Evolutionary conservation across 169 alveolate genomes (phyloP).

Genomic region (Plasmodium malariae): DNA sequence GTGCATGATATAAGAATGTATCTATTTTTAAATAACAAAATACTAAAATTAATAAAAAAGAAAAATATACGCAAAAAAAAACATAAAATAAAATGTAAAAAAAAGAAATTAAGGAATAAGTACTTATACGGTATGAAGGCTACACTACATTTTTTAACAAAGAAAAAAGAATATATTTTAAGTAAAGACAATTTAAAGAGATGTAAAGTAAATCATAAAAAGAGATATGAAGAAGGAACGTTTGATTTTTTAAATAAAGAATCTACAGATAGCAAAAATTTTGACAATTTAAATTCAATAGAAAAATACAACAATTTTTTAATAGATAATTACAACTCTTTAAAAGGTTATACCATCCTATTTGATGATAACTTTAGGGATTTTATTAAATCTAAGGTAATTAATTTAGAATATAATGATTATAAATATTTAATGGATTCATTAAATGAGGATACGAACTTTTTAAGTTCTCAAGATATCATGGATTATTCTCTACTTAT

Average conservation of each 20-base stretch:
- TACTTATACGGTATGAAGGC: slow-evolving; percentile 1
- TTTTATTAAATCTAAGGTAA: slow-evolving; percentile 50
- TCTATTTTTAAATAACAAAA: slow-evolving; percentile 6
- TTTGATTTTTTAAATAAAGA: slow-evolving; percentile 18
- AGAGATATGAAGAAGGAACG: slow-evolving; percentile 27
- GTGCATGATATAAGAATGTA: slow-evolving; percentile 10
- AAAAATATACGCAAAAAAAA: not conserved
- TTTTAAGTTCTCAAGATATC: slow-evolving; percentile 47
- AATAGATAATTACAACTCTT: slow-evolving; percentile 42
- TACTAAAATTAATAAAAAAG: slow-evolving; percentile 22
- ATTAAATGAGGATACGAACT: slow-evolving; percentile 46
- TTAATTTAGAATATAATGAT: slow-evolving; percentile 55
- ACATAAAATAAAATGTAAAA: no score
- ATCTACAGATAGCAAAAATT: slow-evolving; percentile 13
- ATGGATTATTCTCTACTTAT: slow-evolving; percentile 73
- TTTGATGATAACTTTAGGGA: slow-evolving; percentile 74
- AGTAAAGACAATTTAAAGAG: slow-evolving; percentile 40
- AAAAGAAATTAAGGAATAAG: slow-evolving; percentile 8
- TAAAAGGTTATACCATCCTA: slow-evolving; percentile 31
- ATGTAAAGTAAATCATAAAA: slow-evolving; percentile 1
- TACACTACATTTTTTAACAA: slow-evolving; percentile 31
- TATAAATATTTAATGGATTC: slow-evolving; percentile 67
- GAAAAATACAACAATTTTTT: slow-evolving; percentile 54
- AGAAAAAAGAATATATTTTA: slow-evolving; percentile 31
- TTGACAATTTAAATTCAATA: slow-evolving; percentile 27